These are phyloP conservation scores for Gymnopilus junonius DNA, from an alignment of 768 basidiomycete genomes.

Conservation along the genomic window DNA sequence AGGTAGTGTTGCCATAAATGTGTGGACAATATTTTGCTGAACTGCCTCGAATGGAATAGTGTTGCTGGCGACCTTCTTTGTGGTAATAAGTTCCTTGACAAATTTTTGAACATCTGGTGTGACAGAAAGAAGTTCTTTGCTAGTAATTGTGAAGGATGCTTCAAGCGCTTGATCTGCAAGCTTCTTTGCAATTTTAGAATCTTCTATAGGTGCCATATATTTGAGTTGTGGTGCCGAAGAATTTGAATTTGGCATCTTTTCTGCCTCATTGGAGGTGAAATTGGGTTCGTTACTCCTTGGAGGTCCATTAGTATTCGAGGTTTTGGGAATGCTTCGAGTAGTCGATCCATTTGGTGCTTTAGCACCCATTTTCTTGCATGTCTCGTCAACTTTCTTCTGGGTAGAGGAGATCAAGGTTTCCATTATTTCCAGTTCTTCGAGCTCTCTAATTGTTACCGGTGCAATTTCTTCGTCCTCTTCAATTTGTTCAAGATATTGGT, in stretches of 20 bases:
- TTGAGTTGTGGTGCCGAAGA: constrained; percentile 10
- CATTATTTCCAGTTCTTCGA: constrained; percentile 2
- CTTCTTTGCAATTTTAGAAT: neutral
- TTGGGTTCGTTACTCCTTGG: neutral
- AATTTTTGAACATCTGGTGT: too few species aligned
- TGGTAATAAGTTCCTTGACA: neutral
- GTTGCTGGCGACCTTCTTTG: neutral
- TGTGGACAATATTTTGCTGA: too few species aligned
- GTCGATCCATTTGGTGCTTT: neutral
- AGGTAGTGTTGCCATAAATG: too few species aligned
- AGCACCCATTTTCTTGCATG: neutral
- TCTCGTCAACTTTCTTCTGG: constrained; percentile 14
- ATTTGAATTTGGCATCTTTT: neutral
- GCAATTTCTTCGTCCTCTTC: neutral
- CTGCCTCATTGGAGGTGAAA: neutral
- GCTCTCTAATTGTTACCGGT: neutral
- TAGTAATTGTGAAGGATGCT: too few species aligned
- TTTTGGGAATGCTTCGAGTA: constrained; percentile 5
- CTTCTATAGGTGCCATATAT: constrained; percentile 18
- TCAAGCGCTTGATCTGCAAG: too few species aligned
- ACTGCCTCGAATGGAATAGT: too few species aligned
- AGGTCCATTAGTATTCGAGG: neutral
- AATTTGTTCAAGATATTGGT: neutral
- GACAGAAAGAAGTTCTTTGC: too few species aligned
- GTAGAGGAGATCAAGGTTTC: constrained; percentile 13